These are phyloP conservation scores for Penicillium sp. DNA, from an alignment of 2,329 filamentous ascomycete genomes.

Conservation along the genomic window DNA sequence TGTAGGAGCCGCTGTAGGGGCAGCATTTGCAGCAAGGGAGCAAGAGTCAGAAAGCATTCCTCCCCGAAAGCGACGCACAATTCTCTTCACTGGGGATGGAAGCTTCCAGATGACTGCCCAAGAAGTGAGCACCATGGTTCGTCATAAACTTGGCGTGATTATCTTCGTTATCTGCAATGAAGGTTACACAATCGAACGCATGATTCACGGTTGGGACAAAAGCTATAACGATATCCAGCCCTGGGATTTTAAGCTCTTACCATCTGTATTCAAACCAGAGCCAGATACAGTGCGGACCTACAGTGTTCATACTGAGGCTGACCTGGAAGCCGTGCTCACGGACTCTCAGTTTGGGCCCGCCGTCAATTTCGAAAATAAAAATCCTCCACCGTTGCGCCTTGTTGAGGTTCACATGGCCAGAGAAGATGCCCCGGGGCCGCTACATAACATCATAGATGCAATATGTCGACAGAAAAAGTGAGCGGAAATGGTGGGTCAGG, in stretches of 20 bases:
- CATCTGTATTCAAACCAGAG: constrained; percentile 58
- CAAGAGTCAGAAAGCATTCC: neutral
- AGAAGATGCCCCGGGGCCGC: constrained; percentile 67
- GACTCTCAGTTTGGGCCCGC: constrained; percentile 65
- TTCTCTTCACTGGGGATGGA: constrained; percentile 85
- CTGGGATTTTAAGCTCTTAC: constrained; percentile 73
- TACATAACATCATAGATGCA: neutral
- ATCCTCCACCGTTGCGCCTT: constrained; percentile 59
- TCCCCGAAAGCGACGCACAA: constrained; percentile 59
- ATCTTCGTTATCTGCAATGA: constrained; percentile 84
- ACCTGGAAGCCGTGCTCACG: constrained; percentile 66
- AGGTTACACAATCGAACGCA: constrained; percentile 83
- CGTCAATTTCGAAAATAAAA: constrained; percentile 10
- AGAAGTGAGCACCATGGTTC: constrained; percentile 79
- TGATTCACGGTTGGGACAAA: constrained; percentile 78
- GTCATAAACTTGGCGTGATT: constrained; percentile 70
- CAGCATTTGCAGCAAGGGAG: constrained; percentile 73
- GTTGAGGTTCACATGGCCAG: constrained; percentile 79
- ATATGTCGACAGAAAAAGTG: neutral
- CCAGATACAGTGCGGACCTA: constrained; percentile 63
- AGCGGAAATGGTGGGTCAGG: neutral
- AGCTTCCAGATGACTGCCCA: constrained; percentile 82
- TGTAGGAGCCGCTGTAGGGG: constrained; percentile 63
- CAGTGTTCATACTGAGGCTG: constrained; percentile 67
- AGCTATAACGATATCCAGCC: constrained; percentile 75